Evolutionary conservation across 1,284 basidiomycete species (phyloP).

Genomic region (Gomphus bonarii): DNA sequence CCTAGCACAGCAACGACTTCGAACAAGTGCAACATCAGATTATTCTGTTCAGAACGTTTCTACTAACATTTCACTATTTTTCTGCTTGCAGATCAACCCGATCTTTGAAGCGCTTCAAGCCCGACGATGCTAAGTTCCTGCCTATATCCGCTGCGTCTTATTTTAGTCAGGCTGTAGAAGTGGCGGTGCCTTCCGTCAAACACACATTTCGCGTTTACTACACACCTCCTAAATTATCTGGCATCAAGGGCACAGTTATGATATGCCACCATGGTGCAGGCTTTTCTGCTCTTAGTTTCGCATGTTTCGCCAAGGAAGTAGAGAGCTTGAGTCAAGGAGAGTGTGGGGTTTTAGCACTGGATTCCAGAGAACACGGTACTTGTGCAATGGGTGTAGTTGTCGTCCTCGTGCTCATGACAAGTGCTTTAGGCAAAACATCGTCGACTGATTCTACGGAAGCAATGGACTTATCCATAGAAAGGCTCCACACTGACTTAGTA

Average conservation of each 20-base stretch:
- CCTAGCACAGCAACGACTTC: constrained; percentile 47
- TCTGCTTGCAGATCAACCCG: not conserved
- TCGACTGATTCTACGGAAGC: constrained; percentile 28
- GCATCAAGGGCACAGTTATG: constrained; percentile 56
- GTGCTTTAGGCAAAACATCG: not conserved
- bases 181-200: constrained; percentile 48
- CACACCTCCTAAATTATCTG: constrained; percentile 38
- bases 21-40: constrained; percentile 12
- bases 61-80: not conserved
- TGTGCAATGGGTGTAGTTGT: constrained; percentile 17
- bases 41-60: not conserved
- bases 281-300: constrained; percentile 82
- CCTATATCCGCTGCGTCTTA: constrained; percentile 69
- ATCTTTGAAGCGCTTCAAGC: not conserved
- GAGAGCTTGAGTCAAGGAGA: constrained; percentile 51
- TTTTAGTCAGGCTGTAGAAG: constrained; percentile 70
- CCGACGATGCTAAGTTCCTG: constrained; percentile 41
- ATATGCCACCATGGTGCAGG: constrained; percentile 95
- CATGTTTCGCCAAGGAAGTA: constrained; percentile 77
- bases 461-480: constrained; percentile 60
- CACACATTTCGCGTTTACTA: constrained; percentile 74
- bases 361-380: constrained; percentile 83
- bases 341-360: constrained; percentile 76
- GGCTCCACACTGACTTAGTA: constrained; percentile 63
- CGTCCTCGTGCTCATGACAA: not conserved